Conservation (phyloP, 495 filamentous ascomycete species). For the Aspergillus asperescens region DNA sequence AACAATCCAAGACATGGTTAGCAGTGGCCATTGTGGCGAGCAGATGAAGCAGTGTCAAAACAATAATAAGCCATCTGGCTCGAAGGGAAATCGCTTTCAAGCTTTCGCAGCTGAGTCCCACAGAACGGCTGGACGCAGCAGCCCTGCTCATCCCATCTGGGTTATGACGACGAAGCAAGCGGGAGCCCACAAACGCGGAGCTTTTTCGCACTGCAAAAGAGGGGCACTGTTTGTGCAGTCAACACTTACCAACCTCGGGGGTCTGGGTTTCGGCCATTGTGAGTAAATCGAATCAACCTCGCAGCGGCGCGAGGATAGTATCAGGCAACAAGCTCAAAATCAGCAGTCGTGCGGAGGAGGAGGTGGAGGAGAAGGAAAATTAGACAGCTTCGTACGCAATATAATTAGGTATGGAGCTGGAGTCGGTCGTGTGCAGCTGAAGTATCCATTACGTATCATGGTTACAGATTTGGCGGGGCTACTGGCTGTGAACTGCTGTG, state of each 20-base stretch:
- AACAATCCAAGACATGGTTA: slow-evolving; percentile 14
- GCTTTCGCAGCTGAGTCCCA: neutral
- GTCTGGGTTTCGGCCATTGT: slow-evolving; percentile 42
- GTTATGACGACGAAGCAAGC: slow-evolving; percentile 20
- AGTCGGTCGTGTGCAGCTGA: slow-evolving; percentile 17
- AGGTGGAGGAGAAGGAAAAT: slow-evolving; percentile 21
- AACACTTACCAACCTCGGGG: slow-evolving; percentile 45
- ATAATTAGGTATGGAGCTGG: slow-evolving; percentile 22
- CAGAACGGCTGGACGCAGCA: neutral
- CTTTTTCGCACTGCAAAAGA: slow-evolving; percentile 27
- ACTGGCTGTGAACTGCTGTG: neutral
- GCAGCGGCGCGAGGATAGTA: slow-evolving; percentile 18
- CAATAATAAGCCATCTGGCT: neutral
- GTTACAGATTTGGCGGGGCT: slow-evolving; percentile 11
- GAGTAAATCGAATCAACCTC: slow-evolving; percentile 23
- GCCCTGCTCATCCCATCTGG: neutral
- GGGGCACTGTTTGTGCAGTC: slow-evolving; percentile 12
- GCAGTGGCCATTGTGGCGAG: slow-evolving; percentile 1
- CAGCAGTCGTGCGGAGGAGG: slow-evolving; percentile 17
- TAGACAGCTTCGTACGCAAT: slow-evolving; percentile 4
- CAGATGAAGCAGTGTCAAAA: neutral
- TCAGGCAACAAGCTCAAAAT: slow-evolving; percentile 15
- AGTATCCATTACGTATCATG: slow-evolving; percentile 6
- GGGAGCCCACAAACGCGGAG: slow-evolving; percentile 40
- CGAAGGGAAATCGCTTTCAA: neutral